These are phyloP conservation scores for Aspergillus incahuasiensis DNA, from an alignment of 495 filamentous ascomycete genomes.

Conservation along the genomic window DNA sequence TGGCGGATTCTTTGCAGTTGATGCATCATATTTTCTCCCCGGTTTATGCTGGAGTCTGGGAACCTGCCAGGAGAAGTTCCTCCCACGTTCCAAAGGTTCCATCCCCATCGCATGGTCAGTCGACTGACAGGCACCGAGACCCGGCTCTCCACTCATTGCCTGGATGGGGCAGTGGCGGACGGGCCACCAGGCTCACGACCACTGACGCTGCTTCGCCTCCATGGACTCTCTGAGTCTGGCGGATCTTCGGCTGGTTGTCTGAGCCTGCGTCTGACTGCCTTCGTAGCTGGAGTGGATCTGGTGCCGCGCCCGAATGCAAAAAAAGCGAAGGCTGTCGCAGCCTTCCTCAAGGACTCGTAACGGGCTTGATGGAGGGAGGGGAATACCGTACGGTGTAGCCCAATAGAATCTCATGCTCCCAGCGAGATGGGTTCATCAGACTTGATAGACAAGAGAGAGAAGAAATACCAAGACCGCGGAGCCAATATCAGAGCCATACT, in stretches of 20 bases:
- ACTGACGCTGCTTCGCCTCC: constrained; percentile 4
- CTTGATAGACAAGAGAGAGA: neutral
- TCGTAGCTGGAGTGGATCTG: constrained; percentile 17
- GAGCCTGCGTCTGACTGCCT: constrained; percentile 8
- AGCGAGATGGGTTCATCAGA: neutral
- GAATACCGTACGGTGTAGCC: neutral
- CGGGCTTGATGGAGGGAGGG: neutral
- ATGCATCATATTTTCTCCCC: neutral
- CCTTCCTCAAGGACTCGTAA: neutral
- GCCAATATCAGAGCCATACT: constrained; percentile 10
- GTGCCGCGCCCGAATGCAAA: constrained; percentile 18
- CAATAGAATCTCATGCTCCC: neutral
- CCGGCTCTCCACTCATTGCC: constrained; percentile 19
- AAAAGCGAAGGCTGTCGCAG: neutral
- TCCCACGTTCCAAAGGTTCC: constrained; percentile 9
- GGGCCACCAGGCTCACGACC: constrained; percentile 9
- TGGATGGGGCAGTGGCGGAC: constrained; percentile 18
- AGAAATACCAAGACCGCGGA: constrained; percentile 13
- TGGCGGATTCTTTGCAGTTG: neutral
- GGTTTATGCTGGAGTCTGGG: neutral
- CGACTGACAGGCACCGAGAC: constrained; percentile 1
- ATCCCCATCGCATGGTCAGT: neutral
- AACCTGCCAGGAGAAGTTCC: neutral
- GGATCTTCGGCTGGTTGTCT: constrained; percentile 21
- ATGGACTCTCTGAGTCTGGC: constrained; percentile 8